Evolutionary conservation across 2,329 filamentous ascomycete genomes (phyloP).

Genomic region (Colletotrichum siamense): DNA sequence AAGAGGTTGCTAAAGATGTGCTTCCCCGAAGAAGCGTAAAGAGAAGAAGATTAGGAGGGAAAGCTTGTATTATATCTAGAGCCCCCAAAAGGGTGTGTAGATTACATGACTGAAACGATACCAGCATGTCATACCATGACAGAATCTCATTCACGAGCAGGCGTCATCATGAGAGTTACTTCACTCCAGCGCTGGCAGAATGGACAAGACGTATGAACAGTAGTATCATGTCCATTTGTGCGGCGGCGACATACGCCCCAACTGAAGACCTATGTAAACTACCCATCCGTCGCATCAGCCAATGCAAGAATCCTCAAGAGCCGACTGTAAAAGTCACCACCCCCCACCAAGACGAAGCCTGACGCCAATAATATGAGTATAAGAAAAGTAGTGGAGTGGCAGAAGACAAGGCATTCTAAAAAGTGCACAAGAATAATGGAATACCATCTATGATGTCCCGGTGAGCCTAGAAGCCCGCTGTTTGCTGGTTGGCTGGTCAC

Average conservation of each 20-base stretch:
- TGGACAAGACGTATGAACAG: neutral
- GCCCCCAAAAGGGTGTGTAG: neutral
- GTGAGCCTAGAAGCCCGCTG: neutral
- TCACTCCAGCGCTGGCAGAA: neutral
- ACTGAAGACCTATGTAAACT: constrained; percentile 10
- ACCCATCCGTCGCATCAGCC: constrained; percentile 3
- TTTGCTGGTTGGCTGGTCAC: neutral
- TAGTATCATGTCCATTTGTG: constrained; percentile 9
- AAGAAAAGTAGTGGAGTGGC: neutral
- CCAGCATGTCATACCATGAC: neutral
- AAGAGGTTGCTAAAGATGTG: constrained; percentile 32
- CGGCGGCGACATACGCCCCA: constrained; percentile 9
- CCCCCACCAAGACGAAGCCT: constrained; percentile 12
- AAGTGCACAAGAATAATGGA: neutral
- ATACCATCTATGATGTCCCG: constrained; percentile 1
- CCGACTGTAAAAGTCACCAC: constrained; percentile 2
- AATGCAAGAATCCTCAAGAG: constrained; percentile 13
- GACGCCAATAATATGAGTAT: constrained; percentile 17
- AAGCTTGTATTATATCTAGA: neutral
- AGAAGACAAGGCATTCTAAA: constrained; percentile 6
- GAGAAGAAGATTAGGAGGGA: neutral
- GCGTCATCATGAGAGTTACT: neutral
- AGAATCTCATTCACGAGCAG: neutral
- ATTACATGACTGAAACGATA: neutral
- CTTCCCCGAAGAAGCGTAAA: neutral